Evolutionary conservation across 768 basidiomycete genomes (phyloP), one percentile per base, ranked within the genome.

Genomic region (Termitomyces sp.): DNA sequence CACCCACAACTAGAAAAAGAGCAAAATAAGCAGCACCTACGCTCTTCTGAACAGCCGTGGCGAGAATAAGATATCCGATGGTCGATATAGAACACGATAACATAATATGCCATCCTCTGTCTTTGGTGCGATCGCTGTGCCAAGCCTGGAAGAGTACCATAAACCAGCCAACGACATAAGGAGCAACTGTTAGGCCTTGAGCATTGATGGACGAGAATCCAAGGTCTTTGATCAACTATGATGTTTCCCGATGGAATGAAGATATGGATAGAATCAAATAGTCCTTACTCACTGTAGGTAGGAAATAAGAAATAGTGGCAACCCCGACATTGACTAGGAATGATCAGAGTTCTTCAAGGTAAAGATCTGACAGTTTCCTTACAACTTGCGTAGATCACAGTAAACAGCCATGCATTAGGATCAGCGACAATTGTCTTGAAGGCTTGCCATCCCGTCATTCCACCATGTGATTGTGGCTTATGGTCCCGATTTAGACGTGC

Each of bases 21-120:
- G 81, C 80, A 59, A 84, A 82, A 61, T 84, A 84, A 2, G 78
- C 73, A 5, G 79, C 81, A 29, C 79, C 80, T 11, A 76, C 72
- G 58, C 74, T 81, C 60, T 76, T 79, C 59, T 79, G 70, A 10
- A 75, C 77, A 4, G 72, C 72, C 0, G 77, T 79, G 1, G 81
- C 81, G 5, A 84, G 69, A 50, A 83, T 79, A 44, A 82, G 56
- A 56, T 84, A 84, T n/a, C 80, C 81, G 12, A 77, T 64, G 59
- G 77, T 73, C 0, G 81, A 76, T 20, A 76, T 58, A 1, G 71
- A 62, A 49, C 74, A 73, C 7, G 78, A 79, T 1, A 67, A 64
- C 77, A 84, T 82, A 60, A 83, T 73, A 58, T 83, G 82, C 64
- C 71, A 82, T 32, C 82, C 81, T 59, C 82, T 68, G 62, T 83